A percentile compares a stretch with the other conserved stretches of the same genome.
phyloP scores from a whole-genome alignment of 176 grass and related monocot species.

The Rhynchospora breviuscula region DNA sequence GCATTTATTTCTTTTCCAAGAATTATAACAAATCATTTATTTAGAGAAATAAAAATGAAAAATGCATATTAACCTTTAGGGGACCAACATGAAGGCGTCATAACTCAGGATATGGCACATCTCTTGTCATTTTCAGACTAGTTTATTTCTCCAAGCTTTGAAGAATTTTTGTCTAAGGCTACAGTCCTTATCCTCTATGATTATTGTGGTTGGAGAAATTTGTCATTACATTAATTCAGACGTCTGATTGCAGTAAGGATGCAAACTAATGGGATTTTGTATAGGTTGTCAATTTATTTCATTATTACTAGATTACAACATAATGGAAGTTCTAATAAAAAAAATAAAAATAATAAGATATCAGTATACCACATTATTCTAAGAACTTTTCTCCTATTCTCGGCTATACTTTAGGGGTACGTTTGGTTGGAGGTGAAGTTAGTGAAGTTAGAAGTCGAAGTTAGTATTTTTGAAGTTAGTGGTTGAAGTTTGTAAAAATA shows the following conservation, averaged over 20 bases:
- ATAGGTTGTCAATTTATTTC: too few species aligned
- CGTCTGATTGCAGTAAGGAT: too few species aligned
- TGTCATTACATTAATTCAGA: background rate
- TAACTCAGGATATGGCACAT: background rate
- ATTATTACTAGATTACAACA: too few species aligned
- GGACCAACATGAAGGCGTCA: background rate
- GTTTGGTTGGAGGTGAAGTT: too few species aligned
- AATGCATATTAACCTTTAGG: background rate
- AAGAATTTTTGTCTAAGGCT: background rate
- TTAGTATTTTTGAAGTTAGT: too few species aligned
- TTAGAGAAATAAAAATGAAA: background rate
- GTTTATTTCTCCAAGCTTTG: background rate
- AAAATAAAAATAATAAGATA: too few species aligned
- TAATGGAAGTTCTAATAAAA: too few species aligned
- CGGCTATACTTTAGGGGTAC: background rate
- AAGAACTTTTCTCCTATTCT: too few species aligned
- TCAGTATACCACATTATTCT: too few species aligned
- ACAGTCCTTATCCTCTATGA: background rate
- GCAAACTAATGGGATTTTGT: too few species aligned
- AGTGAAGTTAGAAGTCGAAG: too few species aligned
- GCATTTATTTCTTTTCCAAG: background rate
- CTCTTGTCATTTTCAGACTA: background rate
- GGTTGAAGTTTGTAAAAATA: too few species aligned
- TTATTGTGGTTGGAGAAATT: background rate
- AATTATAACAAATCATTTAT: background rate